Conservation (phyloP, 495 filamentous ascomycete species). For the Daldinia loculata region DNA sequence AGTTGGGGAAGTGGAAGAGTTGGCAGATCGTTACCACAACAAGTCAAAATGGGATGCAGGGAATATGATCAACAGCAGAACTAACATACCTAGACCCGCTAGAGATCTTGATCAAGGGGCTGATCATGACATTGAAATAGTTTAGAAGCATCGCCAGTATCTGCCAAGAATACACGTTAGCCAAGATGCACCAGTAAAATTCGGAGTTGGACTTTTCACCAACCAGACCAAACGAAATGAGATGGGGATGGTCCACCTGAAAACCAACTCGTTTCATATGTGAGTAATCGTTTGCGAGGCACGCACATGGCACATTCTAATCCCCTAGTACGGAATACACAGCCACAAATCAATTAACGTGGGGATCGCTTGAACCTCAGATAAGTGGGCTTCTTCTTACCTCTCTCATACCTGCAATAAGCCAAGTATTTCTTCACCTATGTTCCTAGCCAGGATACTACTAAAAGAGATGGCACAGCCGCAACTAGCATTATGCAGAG, state of each 20-base stretch:
- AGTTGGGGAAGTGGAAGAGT: background rate
- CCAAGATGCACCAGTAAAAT: too few relatives aligned
- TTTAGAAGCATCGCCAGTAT: slow-evolving; percentile 29
- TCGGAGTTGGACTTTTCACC: background rate
- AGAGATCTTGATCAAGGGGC: slow-evolving; percentile 31
- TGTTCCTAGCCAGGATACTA: background rate
- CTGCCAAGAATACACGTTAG: slow-evolving; percentile 16
- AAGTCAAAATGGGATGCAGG: slow-evolving; percentile 2
- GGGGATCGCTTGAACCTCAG: slow-evolving; percentile 3
- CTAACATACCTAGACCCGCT: background rate
- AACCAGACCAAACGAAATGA: background rate
- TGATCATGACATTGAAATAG: slow-evolving; percentile 28
- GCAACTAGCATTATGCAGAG: background rate
- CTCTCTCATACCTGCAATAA: slow-evolving; percentile 6
- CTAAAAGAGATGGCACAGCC: background rate
- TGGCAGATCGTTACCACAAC: slow-evolving; percentile 20
- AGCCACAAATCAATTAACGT: slow-evolving; percentile 13
- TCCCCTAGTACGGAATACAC: too few relatives aligned
- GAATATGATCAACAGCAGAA: slow-evolving; percentile 9
- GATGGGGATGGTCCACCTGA: slow-evolving; percentile 4
- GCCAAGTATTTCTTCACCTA: background rate
- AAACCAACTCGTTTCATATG: background rate
- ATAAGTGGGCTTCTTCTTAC: slow-evolving; percentile 13
- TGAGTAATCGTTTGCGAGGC: background rate
- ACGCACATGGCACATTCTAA: too few relatives aligned